Evolutionary conservation across 306 rosid genomes (phyloP).

Genomic region (Malus orientalis): DNA sequence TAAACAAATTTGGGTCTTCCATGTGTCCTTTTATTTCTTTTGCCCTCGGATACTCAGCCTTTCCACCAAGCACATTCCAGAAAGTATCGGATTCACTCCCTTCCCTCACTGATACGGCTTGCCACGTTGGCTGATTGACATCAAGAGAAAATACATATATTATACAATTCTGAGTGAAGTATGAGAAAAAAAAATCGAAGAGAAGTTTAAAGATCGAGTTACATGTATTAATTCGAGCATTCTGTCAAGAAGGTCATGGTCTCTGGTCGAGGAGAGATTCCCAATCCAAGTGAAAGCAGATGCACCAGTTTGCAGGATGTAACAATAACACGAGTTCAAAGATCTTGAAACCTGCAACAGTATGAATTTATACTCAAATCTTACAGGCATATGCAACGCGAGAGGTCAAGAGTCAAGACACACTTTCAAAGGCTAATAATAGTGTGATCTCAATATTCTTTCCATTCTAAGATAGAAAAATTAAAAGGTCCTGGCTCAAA

Average conservation of each 20-base stretch:
- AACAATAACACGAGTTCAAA: slow-evolving; percentile 88
- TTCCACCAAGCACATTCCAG: slow-evolving; percentile 75
- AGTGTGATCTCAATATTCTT: not conserved
- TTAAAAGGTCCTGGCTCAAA: not conserved
- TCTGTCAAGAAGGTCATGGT: slow-evolving; percentile 84
- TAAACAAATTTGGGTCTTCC: slow-evolving; percentile 84
- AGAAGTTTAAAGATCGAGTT: slow-evolving; percentile 7
- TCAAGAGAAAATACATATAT: slow-evolving; percentile 5
- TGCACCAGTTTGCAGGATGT: slow-evolving; percentile 61
- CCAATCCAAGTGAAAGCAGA: slow-evolving; percentile 86
- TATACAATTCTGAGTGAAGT: not conserved
- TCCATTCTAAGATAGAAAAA: not conserved
- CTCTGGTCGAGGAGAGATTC: slow-evolving; percentile 64
- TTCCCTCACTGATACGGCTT: slow-evolving; percentile 79
- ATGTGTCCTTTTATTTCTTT: slow-evolving; percentile 60
- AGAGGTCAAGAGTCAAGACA: not conserved
- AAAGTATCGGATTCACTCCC: slow-evolving; percentile 81
- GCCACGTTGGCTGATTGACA: slow-evolving; percentile 62
- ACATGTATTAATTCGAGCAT: slow-evolving; percentile 70
- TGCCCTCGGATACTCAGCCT: slow-evolving; percentile 59
- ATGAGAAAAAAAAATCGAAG: not conserved
- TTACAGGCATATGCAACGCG: not conserved
- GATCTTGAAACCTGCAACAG: slow-evolving; percentile 65
- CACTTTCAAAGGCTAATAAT: not conserved
- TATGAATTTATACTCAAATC: not conserved